Conservation (phyloP, 257 asterid species). For the Paraleonurus japonicus region DNA sequence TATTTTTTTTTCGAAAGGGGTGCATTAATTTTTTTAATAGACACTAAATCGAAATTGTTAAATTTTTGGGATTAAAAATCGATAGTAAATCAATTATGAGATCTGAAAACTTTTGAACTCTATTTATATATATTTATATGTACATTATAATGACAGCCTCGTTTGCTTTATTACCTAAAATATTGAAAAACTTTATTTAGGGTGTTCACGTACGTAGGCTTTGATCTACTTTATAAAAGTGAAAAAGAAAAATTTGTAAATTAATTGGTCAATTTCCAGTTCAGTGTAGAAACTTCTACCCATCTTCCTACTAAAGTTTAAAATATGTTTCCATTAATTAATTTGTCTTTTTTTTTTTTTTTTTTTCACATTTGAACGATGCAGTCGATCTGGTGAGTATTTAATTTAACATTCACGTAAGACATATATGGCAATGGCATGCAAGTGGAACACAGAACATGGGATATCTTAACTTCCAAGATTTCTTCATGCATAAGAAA, state of each 20-base stretch:
- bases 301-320: background rate
- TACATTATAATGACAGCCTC: too few relatives aligned
- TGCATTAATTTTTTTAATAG: too few relatives aligned
- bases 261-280: background rate
- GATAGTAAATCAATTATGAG: too few relatives aligned
- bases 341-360: background rate
- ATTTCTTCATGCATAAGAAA: slow-evolving; percentile 27
- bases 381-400: background rate
- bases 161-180: background rate
- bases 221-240: slow-evolving; percentile 32
- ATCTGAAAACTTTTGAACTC: too few relatives aligned
- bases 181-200: background rate
- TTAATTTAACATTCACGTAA: background rate
- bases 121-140: too few relatives aligned
- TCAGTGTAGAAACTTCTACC: slow-evolving; percentile 17
- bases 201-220: background rate
- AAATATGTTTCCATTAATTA: background rate
- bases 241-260: slow-evolving; percentile 2
- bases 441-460: background rate
- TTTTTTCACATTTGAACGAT: background rate
- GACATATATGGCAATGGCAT: too few relatives aligned
- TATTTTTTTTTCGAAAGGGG: too few relatives aligned
- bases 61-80: too few relatives aligned
- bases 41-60: too few relatives aligned
- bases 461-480: background rate